Base-by-base conservation (phyloP, 2,329 filamentous ascomycete species). In the Dothistroma pini region DNA sequence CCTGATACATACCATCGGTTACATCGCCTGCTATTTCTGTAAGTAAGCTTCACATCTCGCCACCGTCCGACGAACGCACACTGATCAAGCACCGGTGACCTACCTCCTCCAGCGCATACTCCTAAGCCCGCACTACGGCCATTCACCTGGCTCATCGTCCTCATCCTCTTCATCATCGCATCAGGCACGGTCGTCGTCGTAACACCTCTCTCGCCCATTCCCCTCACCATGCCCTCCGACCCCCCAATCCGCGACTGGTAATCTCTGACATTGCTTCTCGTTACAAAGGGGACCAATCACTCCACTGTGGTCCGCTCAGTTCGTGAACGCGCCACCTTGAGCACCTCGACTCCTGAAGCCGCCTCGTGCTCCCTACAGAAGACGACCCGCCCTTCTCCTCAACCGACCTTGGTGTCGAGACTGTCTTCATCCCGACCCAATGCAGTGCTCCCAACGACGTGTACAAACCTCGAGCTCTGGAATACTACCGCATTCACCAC, bases 391-490 rank as follows among this genome's bases (percentile, higher is more conserved):
- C 49, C 21, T 50, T 55, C 35, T 11, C 32, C 12, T 2, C 35
- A 19, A 38, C n/a, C 8, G 21, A 55, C 3, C 51, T 59, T 6
- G 51, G 44, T 2, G 50, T 56, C 2, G 57, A 59, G 11, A 29
- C 56, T 38, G 47, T 49, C 12, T 49, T 49, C 38, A 41, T 59
- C 16, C 57, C 57, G 9, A 21, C 34, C 16, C 19, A 21, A 1
- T 59, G 32, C 22, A 8, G 10, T 6, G 25, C 51, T 2, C 41
- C 52, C 8, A 21, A 14, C 9, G 52, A 38, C 9, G 35, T 47
- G 5, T 49, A 59, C 38, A 59, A 59, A 35, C 51, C 57, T 21
- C 29, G 57, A 49, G 50, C 57, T 6, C 52, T 59, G 25, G 51
- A 56, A 21, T 59, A 56, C 52, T 59, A 56, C 34, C 50, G 57